A percentile compares a stretch with the other conserved stretches of the same genome.
These are phyloP conservation scores for Microbotryum violaceum DNA, from an alignment of 1,284 basidiomycete genomes.

Conservation along the genomic window DNA sequence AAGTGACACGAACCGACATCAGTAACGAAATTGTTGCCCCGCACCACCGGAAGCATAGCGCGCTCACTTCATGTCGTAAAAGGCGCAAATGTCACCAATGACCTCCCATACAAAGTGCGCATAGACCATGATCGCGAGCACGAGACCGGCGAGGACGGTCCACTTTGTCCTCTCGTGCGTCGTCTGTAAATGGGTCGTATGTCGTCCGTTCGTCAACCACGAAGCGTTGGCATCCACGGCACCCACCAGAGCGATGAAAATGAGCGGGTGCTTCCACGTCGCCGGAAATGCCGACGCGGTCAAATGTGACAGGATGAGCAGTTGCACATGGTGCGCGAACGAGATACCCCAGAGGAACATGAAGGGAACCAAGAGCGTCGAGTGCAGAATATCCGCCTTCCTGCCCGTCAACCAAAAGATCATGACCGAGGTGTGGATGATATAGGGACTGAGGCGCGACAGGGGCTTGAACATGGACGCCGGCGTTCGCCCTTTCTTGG, in stretches of 20 bases:
- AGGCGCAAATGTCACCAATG: slow-evolving; percentile 33
- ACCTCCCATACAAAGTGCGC: slow-evolving; percentile 35
- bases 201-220: slow-evolving; percentile 15
- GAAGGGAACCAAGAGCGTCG: slow-evolving; percentile 72
- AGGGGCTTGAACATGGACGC: slow-evolving; percentile 52
- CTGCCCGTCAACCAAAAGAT: slow-evolving; percentile 63
- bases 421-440: slow-evolving; percentile 60
- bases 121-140: slow-evolving; percentile 25
- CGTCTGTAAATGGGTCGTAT: slow-evolving; percentile 6
- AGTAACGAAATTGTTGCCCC: background rate
- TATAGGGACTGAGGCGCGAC: slow-evolving; percentile 69
- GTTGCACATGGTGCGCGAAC: slow-evolving; percentile 60
- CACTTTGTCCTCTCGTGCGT: slow-evolving; percentile 10
- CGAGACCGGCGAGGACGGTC: slow-evolving; percentile 25
- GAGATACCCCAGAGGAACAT: slow-evolving; percentile 66
- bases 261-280: slow-evolving; percentile 58
- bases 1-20: background rate
- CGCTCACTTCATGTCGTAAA: slow-evolving; percentile 36
- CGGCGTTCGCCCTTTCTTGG: slow-evolving; percentile 45
- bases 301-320: slow-evolving; percentile 89
- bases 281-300: slow-evolving; percentile 71
- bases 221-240: slow-evolving; percentile 76
- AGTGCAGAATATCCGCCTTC: slow-evolving; percentile 47
- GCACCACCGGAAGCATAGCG: background rate
- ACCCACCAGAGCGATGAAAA: slow-evolving; percentile 70